These are phyloP conservation scores for Candida railenensis DNA, from an alignment of 805 yeast species.

Conservation along the genomic window DNA sequence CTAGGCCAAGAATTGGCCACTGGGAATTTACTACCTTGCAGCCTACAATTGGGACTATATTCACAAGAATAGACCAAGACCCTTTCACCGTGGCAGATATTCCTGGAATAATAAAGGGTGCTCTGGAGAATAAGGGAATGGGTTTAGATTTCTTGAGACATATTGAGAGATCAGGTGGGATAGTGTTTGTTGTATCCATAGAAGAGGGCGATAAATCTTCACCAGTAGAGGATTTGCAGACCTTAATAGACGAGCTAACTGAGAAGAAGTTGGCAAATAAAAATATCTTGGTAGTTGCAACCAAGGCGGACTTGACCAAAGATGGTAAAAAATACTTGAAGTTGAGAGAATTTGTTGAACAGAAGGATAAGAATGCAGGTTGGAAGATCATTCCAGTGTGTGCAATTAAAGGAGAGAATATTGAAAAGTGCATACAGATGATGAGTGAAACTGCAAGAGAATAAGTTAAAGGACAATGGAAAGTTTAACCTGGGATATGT, in stretches of 20 bases:
- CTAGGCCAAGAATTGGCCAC: constrained; percentile 89
- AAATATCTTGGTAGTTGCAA: constrained; percentile 74
- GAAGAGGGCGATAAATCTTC: constrained; percentile 46
- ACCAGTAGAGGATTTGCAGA: constrained; percentile 65
- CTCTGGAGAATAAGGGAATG: constrained; percentile 82
- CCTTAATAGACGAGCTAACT: constrained; percentile 72
- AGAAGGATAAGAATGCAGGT: constrained; percentile 10
- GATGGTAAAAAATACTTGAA: constrained; percentile 46
- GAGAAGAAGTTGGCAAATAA: constrained; percentile 57
- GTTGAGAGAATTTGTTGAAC: constrained; percentile 46
- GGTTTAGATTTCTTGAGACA: constrained; percentile 92
- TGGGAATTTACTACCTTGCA: constrained; percentile 96
- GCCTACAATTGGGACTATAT: constrained; percentile 89
- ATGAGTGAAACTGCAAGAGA: constrained; percentile 64
- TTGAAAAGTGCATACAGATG: constrained; percentile 63
- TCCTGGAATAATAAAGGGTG: constrained; percentile 93
- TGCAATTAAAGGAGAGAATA: constrained; percentile 70
- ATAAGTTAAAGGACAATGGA: too few relatives aligned
- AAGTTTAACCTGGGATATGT: too few relatives aligned
- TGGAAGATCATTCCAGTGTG: constrained; percentile 87
- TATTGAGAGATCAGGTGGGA: constrained; percentile 85
- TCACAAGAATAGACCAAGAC: constrained; percentile 57
- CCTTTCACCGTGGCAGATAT: constrained; percentile 95
- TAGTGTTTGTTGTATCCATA: constrained; percentile 82
- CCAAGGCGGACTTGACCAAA: constrained; percentile 83